Conservation (phyloP, 176 grass and related monocot genomes). For the Ensete glaucum region DNA sequence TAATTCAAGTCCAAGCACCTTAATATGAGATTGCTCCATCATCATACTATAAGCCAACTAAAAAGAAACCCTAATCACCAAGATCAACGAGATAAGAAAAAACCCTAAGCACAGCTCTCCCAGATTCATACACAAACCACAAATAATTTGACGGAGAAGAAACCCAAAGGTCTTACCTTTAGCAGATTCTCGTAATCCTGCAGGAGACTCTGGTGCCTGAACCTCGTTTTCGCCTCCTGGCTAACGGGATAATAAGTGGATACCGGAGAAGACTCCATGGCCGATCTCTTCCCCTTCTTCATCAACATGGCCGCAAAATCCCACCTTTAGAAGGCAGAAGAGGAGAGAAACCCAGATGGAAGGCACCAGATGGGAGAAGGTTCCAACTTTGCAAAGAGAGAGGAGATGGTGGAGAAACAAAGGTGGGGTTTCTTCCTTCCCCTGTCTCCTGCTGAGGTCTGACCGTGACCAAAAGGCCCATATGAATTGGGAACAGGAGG, state of each 20-base stretch:
- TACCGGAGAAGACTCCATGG: conserved; percentile 6
- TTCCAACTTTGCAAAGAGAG: conserved; percentile 6
- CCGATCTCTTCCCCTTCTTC: conserved; percentile 27
- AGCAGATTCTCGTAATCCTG: conserved; percentile 52
- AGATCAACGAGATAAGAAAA: not conserved
- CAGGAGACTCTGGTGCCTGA: conserved; percentile 40
- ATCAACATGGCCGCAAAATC: not conserved
- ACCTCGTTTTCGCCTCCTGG: conserved; percentile 21
- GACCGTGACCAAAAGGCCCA: conserved; percentile 38
- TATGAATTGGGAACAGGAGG: conserved; percentile 24
- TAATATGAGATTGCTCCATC: not conserved
- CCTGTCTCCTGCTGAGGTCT: conserved; percentile 6
- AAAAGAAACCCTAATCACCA: not conserved
- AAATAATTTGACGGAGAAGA: not conserved
- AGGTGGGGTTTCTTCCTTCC: not conserved
- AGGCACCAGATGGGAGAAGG: conserved; percentile 13
- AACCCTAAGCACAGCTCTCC: not conserved
- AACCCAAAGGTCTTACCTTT: conserved; percentile 27
- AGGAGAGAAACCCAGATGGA: conserved; percentile 10
- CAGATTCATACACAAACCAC: not conserved
- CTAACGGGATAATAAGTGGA: conserved; percentile 6
- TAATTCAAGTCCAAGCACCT: not conserved
- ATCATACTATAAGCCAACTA: not conserved
- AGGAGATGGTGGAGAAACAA: conserved; percentile 4
- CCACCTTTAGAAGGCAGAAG: not conserved